Base-by-base conservation (phyloP, 371 early-diverging fungal genomes). In the Mucor mucedo region DNA sequence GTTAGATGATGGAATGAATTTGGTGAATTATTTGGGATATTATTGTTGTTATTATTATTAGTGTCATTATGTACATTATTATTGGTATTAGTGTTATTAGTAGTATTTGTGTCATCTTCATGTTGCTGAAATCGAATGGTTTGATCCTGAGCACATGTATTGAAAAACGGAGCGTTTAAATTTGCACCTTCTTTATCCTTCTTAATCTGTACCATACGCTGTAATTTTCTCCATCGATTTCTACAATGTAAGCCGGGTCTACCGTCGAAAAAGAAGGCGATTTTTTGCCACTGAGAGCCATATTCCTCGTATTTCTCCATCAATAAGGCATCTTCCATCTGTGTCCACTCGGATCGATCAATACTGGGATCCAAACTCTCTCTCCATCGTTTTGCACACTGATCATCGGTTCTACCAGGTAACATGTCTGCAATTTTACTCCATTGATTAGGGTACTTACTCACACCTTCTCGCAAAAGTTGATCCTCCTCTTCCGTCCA, bases 201-300 rank as follows among this genome's bases (percentile, higher is more conserved):
- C 57, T 87, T 82, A 53, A 80, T 73, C 49, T 87, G 89, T 16
- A 80, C 73, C 52, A 84, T 83, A 28, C 93, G 76, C 60, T 89
- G 87, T 27, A 91, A 72, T 59, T 91, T 91, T 33, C 93, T 80
- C 93, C 93, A 93, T 11, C 93, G 77, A 70, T 93, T 92, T 29
- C 93, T 84, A 66, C 93, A 93, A 58, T 93, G 92, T 47, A 92
- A 64, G 0, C 92, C 92, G 0, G 93, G 91, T 29, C 93, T 77
- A 4, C 91, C 92, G 35, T 88, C 88, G 65, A 93, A 91, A n/a
- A 83, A 89, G 11, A 83, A 75, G 1, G 92, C 87, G 47, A 93
- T 93, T 58, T 89, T 88, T 71, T 91, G 91, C 93, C 93, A 93
- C 64, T 91, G 91, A 32, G 89, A 89, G 9, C 93, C 93, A 50